Base-by-base conservation (phyloP, 179 eudicot species). In the Patellifolia procumbens region DNA sequence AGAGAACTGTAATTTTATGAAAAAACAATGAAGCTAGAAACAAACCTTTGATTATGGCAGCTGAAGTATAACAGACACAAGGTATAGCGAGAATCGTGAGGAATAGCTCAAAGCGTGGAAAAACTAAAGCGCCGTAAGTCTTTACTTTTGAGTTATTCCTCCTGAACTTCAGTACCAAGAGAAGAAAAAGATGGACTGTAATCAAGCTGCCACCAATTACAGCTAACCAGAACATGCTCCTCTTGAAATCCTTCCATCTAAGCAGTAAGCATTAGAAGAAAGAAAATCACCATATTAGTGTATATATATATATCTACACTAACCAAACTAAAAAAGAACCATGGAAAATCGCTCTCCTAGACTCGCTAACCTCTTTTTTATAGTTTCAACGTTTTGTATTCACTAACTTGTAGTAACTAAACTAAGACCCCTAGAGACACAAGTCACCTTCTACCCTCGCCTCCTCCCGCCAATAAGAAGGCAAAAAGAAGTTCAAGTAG, bases 171-270 rank as follows among this genome's bases (percentile, higher is more conserved):
- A 94, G 79, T 52, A 88, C 79, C 15, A 83, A 24, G 17, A 91
- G 84, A 72, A 91, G 70, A 63, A 87, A 73, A 51, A 55, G 73
- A 72, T 89, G 98, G 77, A 91, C 59, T 46, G 90, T 53, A 28
- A 91, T 86, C 83, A 91, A 83, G 82, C 91, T 73, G 70, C 90
- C 93, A 46, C 88, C 75, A 37, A 94, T 87, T 49, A 89, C 83
- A 31, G 89, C 95, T 77, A 94, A 65, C 98, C 98, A 94, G 77
- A 94, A 94, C 92, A 91, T 90, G 81, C 86, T 86, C 74, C 92
- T 83, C 49, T 86, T 68, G 81, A 94, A 94, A 83, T 86, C 89
- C 78, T 83, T 88, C 97, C 98, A 94, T 86, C 98, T 92, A 79
- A 34, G 80, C 70, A 35, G 22, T 66, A 74, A 45, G 55, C 67